Evolutionary conservation across 2,329 filamentous ascomycete species (phyloP), one percentile per base, ranked within the genome.

Genomic region (Claviceps capensis): DNA sequence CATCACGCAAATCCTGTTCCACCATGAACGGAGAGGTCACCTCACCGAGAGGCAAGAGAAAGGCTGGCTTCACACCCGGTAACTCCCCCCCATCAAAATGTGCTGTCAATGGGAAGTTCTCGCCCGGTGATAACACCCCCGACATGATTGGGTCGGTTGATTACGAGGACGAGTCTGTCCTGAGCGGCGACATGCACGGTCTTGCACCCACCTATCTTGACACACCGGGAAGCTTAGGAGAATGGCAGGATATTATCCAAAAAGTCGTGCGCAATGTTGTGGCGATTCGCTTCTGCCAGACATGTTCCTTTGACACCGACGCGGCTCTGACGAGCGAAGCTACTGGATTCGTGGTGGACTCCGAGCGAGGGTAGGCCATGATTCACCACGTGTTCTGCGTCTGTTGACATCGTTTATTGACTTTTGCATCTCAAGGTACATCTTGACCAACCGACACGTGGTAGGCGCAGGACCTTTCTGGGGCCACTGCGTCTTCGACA

Each of bases 261-360:
- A 85, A 82, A 55, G 93, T 98, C 3, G 90, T 98, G 51, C 83
- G 85, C 65, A 95, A 90, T 60, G 93, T 97, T 17, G 93, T 98
- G 48, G 95, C 91, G n/a, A 97, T 98, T 62, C 86, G 95, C 59
- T 98, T 98, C 72, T 97, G 91, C 67, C 89, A 96, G 75, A 96
- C 93, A 0, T 95, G 88, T 67, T 90, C 91, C 23, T 98, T 98
- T 67, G 93, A 98, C 67, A 97, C 93, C n/a, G 93, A 98, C 61
- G 75, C 88, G 30, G 93, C 93, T 6, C 78, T 95, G 67, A 88
- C 88, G 17, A 96, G 89, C 62, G 93, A 98, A 72, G 93, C 93
- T 3, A 98, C 93, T 0, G 93, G 93, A 7, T 98, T 98, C 65
- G 90, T 98, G 16, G 93, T 98, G 23, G 93, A 98, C 71, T 88